Evolutionary conservation across 257 asterid genomes (phyloP).

Genomic region (Solanum virginianum): DNA sequence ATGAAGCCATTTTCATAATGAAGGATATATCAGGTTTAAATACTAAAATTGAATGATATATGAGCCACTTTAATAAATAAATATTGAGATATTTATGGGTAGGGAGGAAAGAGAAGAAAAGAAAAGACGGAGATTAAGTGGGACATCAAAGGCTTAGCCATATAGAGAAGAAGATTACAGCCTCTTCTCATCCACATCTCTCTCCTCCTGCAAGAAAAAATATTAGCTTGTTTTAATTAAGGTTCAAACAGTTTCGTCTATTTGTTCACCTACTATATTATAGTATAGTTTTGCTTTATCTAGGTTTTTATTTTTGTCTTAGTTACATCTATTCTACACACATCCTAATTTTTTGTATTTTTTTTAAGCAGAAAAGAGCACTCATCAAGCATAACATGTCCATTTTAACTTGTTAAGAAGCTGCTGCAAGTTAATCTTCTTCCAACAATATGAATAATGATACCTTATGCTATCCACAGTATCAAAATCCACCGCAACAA

Average conservation of each 20-base stretch:
- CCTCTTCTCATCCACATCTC: constrained; percentile 49
- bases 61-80: neutral
- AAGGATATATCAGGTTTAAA: too few species aligned
- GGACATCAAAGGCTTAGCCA: constrained; percentile 2
- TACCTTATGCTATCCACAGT: constrained; percentile 7
- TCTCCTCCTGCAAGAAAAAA: constrained; percentile 18
- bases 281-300: constrained; percentile 20
- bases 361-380: neutral
- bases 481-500: constrained; percentile 23
- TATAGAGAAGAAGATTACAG: constrained; percentile 12
- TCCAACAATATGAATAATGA: constrained; percentile 38
- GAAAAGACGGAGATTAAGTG: neutral
- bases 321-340: constrained; percentile 18
- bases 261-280: constrained; percentile 20
- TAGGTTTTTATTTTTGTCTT: constrained; percentile 19
- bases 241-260: constrained; percentile 2
- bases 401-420: constrained; percentile 61
- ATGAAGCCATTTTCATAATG: too few species aligned
- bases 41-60: too few species aligned
- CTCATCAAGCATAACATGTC: constrained; percentile 33
- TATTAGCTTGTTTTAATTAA: neutral
- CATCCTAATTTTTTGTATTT: neutral
- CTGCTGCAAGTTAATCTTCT: constrained; percentile 66
- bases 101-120: neutral
- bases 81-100: neutral